Conservation (phyloP, 345 rosid species). For the Arabis alpina region DNA sequence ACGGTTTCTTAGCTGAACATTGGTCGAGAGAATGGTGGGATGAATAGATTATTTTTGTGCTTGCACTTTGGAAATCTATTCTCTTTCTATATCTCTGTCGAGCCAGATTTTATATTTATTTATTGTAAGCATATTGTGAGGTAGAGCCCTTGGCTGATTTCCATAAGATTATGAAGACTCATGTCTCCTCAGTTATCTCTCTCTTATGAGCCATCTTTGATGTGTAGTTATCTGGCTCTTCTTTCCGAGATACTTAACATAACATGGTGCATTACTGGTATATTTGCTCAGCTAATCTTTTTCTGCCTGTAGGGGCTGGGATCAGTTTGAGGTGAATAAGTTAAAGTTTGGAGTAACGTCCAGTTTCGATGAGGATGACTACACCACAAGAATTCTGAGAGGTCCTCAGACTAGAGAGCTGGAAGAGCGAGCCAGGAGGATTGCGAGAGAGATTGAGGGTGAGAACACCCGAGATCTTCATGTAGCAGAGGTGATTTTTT, state of each 20-base stretch:
- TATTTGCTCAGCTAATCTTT: constrained; percentile 24
- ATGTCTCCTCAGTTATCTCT: not conserved
- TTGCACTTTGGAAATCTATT: constrained; percentile 16
- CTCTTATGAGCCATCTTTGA: constrained; percentile 23
- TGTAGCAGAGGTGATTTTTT: constrained; percentile 76
- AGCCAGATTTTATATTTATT: constrained; percentile 11
- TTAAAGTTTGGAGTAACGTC: constrained; percentile 83
- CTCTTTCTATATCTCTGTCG: constrained; percentile 22
- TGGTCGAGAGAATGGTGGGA: constrained; percentile 13
- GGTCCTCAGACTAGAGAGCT: constrained; percentile 60
- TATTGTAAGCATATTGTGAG: constrained; percentile 8
- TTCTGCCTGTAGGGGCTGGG: constrained; percentile 63
- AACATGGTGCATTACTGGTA: constrained; percentile 17
- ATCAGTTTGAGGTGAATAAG: constrained; percentile 85
- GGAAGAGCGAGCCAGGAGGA: constrained; percentile 81
- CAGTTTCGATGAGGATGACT: constrained; percentile 87
- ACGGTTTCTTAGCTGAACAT: constrained; percentile 16
- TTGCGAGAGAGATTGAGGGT: constrained; percentile 93
- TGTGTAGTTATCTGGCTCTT: constrained; percentile 22
- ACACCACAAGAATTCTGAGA: constrained; percentile 83
- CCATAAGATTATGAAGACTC: constrained; percentile 11
- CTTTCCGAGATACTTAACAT: constrained; percentile 21
- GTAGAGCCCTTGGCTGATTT: constrained; percentile 18
- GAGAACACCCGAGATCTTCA: constrained; percentile 87
- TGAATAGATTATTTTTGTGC: constrained; percentile 11